Evolutionary conservation across 1,284 basidiomycete species (phyloP).

Genomic region (Fomes fomentarius): DNA sequence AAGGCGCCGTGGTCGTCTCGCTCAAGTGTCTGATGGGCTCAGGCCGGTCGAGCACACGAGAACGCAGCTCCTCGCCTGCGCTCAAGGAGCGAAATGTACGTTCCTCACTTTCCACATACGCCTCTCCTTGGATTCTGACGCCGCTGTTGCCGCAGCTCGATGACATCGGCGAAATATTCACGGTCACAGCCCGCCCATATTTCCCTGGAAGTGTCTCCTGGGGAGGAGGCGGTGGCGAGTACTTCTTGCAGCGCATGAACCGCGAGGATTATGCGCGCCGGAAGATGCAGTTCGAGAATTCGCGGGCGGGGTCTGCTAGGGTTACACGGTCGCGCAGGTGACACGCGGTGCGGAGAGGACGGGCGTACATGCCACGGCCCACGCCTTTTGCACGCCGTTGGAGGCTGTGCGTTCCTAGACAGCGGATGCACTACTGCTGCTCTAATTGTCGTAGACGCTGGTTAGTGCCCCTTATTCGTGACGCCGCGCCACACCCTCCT

Average conservation of each 20-base stretch:
- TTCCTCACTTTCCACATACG: conserved; percentile 11
- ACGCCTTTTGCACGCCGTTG: neutral
- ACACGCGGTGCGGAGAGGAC: neutral
- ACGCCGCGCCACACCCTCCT: too few relatives aligned
- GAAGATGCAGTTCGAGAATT: conserved; percentile 25
- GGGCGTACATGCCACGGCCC: neutral
- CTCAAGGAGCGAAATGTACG: conserved; percentile 51
- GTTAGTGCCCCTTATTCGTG: too few relatives aligned
- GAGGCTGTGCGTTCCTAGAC: neutral
- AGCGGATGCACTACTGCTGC: too few relatives aligned
- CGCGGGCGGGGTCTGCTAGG: conserved; percentile 24
- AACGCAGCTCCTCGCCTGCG: conserved; percentile 23
- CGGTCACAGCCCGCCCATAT: conserved; percentile 68
- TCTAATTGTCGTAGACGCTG: too few relatives aligned
- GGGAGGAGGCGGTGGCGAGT: conserved; percentile 67
- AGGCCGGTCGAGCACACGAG: conserved; percentile 62
- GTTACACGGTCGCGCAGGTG: conserved; percentile 29
- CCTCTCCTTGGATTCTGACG: neutral
- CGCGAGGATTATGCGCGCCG: conserved; percentile 66
- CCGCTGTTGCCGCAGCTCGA: conserved; percentile 51
- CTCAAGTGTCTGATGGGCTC: conserved; percentile 69
- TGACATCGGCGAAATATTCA: conserved; percentile 76
- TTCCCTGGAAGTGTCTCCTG: conserved; percentile 75
- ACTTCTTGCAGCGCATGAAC: conserved; percentile 76
- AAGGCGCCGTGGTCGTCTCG: conserved; percentile 80